phyloP scores from a whole-genome alignment of 2,329 filamentous ascomycete genomes.

The Parascedosporium putredinis region DNA sequence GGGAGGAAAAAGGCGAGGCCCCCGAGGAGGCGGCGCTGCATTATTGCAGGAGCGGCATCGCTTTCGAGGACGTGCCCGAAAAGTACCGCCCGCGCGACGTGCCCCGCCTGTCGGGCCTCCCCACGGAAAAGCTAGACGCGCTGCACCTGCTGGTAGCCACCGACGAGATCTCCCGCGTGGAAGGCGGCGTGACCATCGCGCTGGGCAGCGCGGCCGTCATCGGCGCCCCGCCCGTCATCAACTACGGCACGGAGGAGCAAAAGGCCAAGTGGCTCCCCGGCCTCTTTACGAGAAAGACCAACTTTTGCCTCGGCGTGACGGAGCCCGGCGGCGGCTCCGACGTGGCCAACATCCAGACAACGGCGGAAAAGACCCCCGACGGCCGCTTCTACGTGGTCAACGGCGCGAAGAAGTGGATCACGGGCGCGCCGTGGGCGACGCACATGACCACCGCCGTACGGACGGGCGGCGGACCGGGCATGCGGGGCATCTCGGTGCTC shows the following conservation, averaged over 20 bases:
- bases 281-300: slow-evolving; percentile 46
- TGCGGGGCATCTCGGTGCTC: slow-evolving; percentile 43
- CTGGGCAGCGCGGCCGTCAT: slow-evolving; percentile 51
- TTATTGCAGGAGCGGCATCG: slow-evolving; percentile 29
- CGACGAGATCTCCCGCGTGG: slow-evolving; percentile 45
- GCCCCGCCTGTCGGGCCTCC: slow-evolving; percentile 32
- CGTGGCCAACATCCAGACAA: slow-evolving; percentile 53
- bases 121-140: slow-evolving; percentile 38
- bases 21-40: slow-evolving; percentile 28
- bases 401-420: slow-evolving; percentile 60
- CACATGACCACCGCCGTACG: slow-evolving; percentile 53
- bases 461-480: slow-evolving; percentile 44
- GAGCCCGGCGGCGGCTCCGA: slow-evolving; percentile 54
- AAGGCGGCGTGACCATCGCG: slow-evolving; percentile 45
- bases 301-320: slow-evolving; percentile 55
- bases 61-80: slow-evolving; percentile 23
- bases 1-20: slow-evolving; percentile 48
- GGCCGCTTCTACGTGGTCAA: slow-evolving; percentile 50
- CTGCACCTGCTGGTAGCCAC: slow-evolving; percentile 45
- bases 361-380: slow-evolving; percentile 33
- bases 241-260: slow-evolving; percentile 50
- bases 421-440: slow-evolving; percentile 48
- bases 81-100: slow-evolving; percentile 27
- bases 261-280: slow-evolving; percentile 45
- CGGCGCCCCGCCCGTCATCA: slow-evolving; percentile 53